Conservation (phyloP, 495 filamentous ascomycete genomes). For the Hypoxylon cercidicola region DNA sequence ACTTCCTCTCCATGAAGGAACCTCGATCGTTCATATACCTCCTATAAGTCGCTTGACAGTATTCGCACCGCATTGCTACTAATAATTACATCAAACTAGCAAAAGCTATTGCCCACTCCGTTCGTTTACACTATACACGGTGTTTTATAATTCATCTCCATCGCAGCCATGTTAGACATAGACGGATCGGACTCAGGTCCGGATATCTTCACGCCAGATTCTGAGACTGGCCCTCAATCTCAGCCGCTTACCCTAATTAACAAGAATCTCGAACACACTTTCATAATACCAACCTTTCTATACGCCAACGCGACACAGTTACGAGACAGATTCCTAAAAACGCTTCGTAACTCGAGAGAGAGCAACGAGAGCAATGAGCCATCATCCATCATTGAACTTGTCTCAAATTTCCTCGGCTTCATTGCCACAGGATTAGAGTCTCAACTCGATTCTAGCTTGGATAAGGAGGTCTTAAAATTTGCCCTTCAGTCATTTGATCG, state of each 20-base stretch:
- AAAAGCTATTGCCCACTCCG: background rate
- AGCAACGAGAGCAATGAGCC: conserved; percentile 84
- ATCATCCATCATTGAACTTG: conserved; percentile 80
- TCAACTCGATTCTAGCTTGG: conserved; percentile 77
- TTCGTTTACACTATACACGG: background rate
- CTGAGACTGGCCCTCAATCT: conserved; percentile 34
- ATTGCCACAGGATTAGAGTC: conserved; percentile 78
- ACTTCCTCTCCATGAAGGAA: background rate
- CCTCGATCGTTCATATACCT: conserved; percentile 17
- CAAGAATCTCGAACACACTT: conserved; percentile 83
- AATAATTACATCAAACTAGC: background rate
- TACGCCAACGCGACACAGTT: conserved; percentile 86
- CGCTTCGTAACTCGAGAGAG: conserved; percentile 79
- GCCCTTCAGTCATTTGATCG: conserved; percentile 84
- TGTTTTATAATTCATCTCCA: background rate
- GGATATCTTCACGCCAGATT: conserved; percentile 36
- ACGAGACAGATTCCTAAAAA: conserved; percentile 77
- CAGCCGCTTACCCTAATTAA: conserved; percentile 81
- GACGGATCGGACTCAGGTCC: conserved; percentile 41
- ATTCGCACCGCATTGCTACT: background rate
- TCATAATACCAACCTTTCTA: conserved; percentile 83
- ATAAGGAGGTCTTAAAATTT: conserved; percentile 78
- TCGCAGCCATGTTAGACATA: conserved; percentile 30
- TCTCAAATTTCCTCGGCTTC: conserved; percentile 81
- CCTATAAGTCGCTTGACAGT: conserved; percentile 5